Base-by-base conservation (phyloP, 2,329 filamentous ascomycete genomes). In the Diaporthe sp. region DNA sequence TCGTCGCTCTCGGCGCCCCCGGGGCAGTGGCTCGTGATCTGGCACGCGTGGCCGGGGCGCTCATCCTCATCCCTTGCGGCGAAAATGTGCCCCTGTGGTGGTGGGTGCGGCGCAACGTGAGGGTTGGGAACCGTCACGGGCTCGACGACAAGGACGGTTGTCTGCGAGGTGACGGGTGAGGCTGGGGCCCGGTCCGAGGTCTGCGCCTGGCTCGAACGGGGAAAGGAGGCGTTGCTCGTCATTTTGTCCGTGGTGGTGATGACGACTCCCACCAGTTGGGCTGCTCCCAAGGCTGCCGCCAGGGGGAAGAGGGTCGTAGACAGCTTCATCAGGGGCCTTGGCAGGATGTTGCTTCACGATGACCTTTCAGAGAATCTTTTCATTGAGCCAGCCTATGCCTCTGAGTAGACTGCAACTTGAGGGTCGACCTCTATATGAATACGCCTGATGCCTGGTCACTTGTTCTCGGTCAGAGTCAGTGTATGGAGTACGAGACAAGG, bases 21-120 rank as follows among this genome's bases (percentile, higher is more conserved):
- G 31, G 39, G 61, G 25, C 44, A 68, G 62, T 68, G 62, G 44
- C 42, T 51, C n/a, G 42, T 68, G 42, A 46, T 49, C 44, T 67
- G 61, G 39, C 61, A 67, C 19, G 61, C 61, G 37, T 67, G 61
- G 25, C 28, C 46, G 19, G n/a, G 44, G 46, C 17, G 22, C 19
- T 4, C 44, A 39, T 39, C 37, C 12, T 13, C 12, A 28, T 22
- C 25, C 75, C 61, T 0, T 19, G 53, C 53, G 8, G 55, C 55
- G 28, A 57, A 57, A 13, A 57, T 13, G 28, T 57, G 53, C 28
- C 53, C 28, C 28, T 34, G 53, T 17, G 28, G 28, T 19, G 53
- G 31, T 19, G 42, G 42, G 31, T 58, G 17, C 17, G 31, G 17
- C 4, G 28, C 28, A 9, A n/a, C 31, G 12, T 57, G 57, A 12